phyloP scores from a whole-genome alignment of 371 early-diverging fungal species.

The Gilbertella persicaria region DNA sequence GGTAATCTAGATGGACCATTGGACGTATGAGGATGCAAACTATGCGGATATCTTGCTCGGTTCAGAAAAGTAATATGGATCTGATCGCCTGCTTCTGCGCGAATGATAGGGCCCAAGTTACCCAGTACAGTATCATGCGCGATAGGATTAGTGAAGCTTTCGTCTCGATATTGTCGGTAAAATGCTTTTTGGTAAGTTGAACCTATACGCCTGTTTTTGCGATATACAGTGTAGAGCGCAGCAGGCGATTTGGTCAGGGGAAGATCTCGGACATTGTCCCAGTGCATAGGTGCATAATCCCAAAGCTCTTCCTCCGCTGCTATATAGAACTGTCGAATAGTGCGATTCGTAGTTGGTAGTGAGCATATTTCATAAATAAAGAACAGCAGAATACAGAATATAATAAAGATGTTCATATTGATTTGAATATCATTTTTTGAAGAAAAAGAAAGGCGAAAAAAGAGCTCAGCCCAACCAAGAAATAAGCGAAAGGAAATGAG shows the following conservation, averaged over 20 bases:
- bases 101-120: constrained; percentile 49
- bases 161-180: constrained; percentile 48
- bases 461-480: no score
- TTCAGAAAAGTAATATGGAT: constrained; percentile 46
- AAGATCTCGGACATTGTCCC: constrained; percentile 39
- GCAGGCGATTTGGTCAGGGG: constrained; percentile 31
- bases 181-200: constrained; percentile 42
- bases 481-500: no score
- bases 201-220: constrained; percentile 38
- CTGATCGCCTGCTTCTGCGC: constrained; percentile 56
- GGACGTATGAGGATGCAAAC: constrained; percentile 47
- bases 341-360: not conserved
- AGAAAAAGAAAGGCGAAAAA: no score
- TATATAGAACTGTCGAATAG: constrained; percentile 46
- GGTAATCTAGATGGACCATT: constrained; percentile 6
- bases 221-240: constrained; percentile 28
- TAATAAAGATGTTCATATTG: no score
- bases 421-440: no score
- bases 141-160: constrained; percentile 25
- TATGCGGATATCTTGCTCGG: constrained; percentile 39
- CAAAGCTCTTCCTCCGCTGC: constrained; percentile 51
- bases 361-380: no score
- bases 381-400: no score
- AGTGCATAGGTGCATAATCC: constrained; percentile 53
- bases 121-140: constrained; percentile 45